Evolutionary conservation across 768 basidiomycete species (phyloP), one percentile per base, ranked within the genome.

Genomic region (Cystobasidium ongulense): DNA sequence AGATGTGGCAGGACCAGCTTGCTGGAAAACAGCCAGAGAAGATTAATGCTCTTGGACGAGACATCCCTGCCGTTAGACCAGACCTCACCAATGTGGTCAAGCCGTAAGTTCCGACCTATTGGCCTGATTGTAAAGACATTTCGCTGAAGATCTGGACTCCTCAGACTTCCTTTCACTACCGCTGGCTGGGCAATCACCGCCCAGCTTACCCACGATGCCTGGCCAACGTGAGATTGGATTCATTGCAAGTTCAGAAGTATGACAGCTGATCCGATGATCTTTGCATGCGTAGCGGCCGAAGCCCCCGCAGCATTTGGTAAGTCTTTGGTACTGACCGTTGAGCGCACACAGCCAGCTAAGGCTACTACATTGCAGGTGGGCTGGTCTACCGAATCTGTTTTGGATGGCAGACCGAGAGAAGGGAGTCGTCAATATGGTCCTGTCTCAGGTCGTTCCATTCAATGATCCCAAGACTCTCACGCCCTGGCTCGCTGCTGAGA

Each of bases 1-100:
- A 27, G 39, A 75, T 75, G 74, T 71, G 38, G 29, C 31, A 62
- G 33, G 74, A 75, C 52, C 74, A 75, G 33, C 39, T 75, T 10
- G 39, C 54, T 23, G 38, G 43, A 46, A 39, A 27, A 21, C 46
- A 38, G 18, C 23, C 35, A 17, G 52, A 71, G 53, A 71, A 31
- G 38, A 35, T 29, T 31, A 41, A 41, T 10, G 63, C 27, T 15
- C 11, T 64, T 10, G 36, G 23, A 4, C 23, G 25, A 7, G 25
- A 35, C 23, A 67, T 67, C 18, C 65, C 65, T 15, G n/a, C 7
- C 15, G 65, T 52, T 39, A 29, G 39, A 10, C 39, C 39, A 4
- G 41, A 52, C 25, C 29, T 46, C 10, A 67, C 65, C 11, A 8
- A 64, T 23, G 57, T 29, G 4, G 25, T 59, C 8, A 17, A 17